phyloP scores from a whole-genome alignment of 2,329 filamentous ascomycete species.

The Dissoconium aciculare region DNA sequence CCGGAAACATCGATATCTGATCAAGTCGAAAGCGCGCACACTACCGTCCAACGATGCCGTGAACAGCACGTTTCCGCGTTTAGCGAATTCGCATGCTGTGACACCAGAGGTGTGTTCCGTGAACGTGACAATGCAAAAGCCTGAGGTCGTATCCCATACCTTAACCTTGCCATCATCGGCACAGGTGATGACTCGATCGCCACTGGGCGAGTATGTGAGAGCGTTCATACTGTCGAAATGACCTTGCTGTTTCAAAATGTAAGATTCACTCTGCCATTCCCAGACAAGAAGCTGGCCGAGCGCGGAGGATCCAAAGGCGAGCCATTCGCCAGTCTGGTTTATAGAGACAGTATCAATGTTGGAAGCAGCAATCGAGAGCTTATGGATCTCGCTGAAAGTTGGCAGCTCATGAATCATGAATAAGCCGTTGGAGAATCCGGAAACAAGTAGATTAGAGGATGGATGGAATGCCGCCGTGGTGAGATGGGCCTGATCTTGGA shows the following conservation, averaged over 20 bases:
- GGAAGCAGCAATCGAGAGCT: constrained; percentile 84
- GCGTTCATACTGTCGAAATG: constrained; percentile 95
- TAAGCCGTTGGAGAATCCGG: constrained; percentile 85
- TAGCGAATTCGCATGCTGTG: constrained; percentile 87
- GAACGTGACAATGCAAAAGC: constrained; percentile 96
- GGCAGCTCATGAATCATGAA: constrained; percentile 94
- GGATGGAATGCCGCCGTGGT: constrained; percentile 85
- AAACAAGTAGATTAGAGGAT: constrained; percentile 78
- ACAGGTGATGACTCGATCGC: constrained; percentile 80
- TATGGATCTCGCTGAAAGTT: constrained; percentile 90
- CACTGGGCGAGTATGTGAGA: constrained; percentile 83
- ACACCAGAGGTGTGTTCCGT: constrained; percentile 92
- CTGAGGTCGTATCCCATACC: constrained; percentile 91
- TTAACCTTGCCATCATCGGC: constrained; percentile 98
- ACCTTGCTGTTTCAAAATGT: constrained; percentile 94
- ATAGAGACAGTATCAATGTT: constrained; percentile 91
- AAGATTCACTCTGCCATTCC: constrained; percentile 99
- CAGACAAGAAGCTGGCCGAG: constrained; percentile 92
- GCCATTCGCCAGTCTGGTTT: constrained; percentile 89
- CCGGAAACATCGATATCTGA: constrained; percentile 90
- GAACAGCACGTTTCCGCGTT: constrained; percentile 88
- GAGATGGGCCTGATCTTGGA: constrained; percentile 75
- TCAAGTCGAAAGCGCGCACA: constrained; percentile 86
- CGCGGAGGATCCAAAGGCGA: constrained; percentile 91
- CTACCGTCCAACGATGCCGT: constrained; percentile 91